Evolutionary conservation across 371 early-diverging fungal species (phyloP), one percentile per base, ranked within the genome.

Genomic region (Mortierella sp.): DNA sequence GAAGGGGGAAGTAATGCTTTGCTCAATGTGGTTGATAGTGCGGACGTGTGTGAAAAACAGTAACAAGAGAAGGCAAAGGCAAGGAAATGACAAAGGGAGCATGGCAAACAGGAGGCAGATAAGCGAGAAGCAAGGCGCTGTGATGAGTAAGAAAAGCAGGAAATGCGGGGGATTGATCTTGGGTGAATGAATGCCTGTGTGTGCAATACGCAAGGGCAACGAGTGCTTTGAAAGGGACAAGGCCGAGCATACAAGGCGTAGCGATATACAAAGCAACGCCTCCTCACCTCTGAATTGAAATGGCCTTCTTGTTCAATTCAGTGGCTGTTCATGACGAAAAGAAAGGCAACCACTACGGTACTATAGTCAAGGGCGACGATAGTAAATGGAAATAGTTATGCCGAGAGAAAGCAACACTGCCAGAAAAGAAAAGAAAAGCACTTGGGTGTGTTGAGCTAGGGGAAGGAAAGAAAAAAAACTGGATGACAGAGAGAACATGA

Each of bases 211-310:
- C 51, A 3, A 51, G 51, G 61, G 34, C 34, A 61, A 28, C 13
- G 26, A 28, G 13, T 61, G 61, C 61, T 57, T 54, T 57, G 57
- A 28, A 10, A 16, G 61, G 31, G 34, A 19, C 14, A 16, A 19
- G 61, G 31, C 34, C 61, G 61, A 61, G 61, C 61, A n/a, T n/a
- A 19, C 8, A 61, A 61, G 61, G 61, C 61, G 61, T 61, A 34
- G 61, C 61, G 61, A 61, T 61, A 31, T 61, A 34, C 37, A 61
- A 61, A 61, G 26, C 57, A 57, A 28, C 5, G n/a, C 5, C 14
- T 59, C 16, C 31, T 6, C 6, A 19, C 61, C 31, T 14, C 31
- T 37, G 37, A 31, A 64, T 64, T 31, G 31, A 64, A 14, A 19
- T 64, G 19, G 6, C 21, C 16, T 40, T 40, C 43, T 40, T 40